Evolutionary conservation across 75 land plant genomes (phyloP), one percentile per base, ranked within the genome.

Genomic region (Cryptomeria japonica): DNA sequence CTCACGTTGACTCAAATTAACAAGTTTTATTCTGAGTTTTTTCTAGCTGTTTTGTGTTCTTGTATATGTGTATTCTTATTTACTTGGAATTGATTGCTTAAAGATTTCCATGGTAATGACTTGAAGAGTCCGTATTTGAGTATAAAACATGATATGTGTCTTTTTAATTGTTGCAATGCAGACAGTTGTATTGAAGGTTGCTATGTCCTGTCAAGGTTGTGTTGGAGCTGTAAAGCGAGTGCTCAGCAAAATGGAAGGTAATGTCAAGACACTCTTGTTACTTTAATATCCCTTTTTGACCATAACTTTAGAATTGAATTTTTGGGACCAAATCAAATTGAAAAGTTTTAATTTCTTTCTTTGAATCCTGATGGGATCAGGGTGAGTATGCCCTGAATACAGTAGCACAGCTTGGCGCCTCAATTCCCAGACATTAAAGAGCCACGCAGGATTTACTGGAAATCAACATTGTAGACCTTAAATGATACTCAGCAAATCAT

Each of bases 151-250:
- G 55, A 51, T 13, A 14, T 14, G 2, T 51, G 15, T 51, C 16
- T 14, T 51, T 14, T 13, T 51, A 0, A 51, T 51, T 51, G 55
- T 51, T 51, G 55, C 55, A 51, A 13, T 51, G 91, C 94, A 97
- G 99, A 96, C 97, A 39, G 97, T 96, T 88, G 97, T 94, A 39
- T 93, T 97, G 85, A 96, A 90, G 87, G 97, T 97, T 90, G 94
- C 91, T 38, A 97, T 97, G 99, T 93, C 94, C 78, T 97, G 99
- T 84, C 83, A 94, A 90, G 99, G 99, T 61, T 97, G 99, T 88
- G 95, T 90, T 87, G 99, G 94, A 8, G 94, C 97, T 51, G 99
- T 97, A 55, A 93, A 93, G 87, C 91, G 96, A 86, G 97, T 94
- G 46, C 90, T 97, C 18, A 93, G 87, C 78, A 96, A 95, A 88